A percentile compares a stretch with the other conserved stretches of the same genome.
phyloP scores from a whole-genome alignment of 73 alveolate species.

The Tetrahymena borealis region DNA sequence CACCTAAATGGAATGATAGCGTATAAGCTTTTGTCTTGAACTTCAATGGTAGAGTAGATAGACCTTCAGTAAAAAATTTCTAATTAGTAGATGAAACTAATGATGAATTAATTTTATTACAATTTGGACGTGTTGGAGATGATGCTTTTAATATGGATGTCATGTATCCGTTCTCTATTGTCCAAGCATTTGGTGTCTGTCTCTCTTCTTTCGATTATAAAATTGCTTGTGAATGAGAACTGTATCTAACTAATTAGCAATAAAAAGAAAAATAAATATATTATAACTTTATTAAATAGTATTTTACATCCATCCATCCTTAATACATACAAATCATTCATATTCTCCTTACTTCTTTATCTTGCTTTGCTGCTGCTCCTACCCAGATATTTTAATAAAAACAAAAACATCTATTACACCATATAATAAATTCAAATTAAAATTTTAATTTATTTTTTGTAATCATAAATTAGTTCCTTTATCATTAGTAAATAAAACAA shows the following conservation, averaged over 20 bases:
- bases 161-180: conserved; percentile 66
- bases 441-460: too few species aligned
- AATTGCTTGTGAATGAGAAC: conserved; percentile 74
- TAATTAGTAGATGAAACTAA: conserved; percentile 66
- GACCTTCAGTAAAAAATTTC: conserved; percentile 79
- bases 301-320: too few species aligned
- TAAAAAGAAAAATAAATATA: too few species aligned
- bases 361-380: too few species aligned
- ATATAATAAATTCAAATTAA: too few species aligned
- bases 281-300: too few species aligned
- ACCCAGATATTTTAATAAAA: too few species aligned
- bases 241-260: not conserved
- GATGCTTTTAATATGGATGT: conserved; percentile 75
- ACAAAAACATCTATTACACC: too few species aligned
- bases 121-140: conserved; percentile 83
- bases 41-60: conserved; percentile 86
- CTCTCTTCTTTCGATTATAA: conserved; percentile 74
- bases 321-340: too few species aligned
- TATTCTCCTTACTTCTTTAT: too few species aligned
- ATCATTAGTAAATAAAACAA: too few species aligned
- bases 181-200: conserved; percentile 75
- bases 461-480: too few species aligned
- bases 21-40: conserved; percentile 82
- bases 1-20: conserved; percentile 85
- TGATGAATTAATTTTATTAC: conserved; percentile 64